A percentile compares a stretch with the other conserved stretches of the same genome.
These are phyloP conservation scores for Mentha longifolia DNA, from an alignment of 257 asterid genomes.

Conservation along the genomic window DNA sequence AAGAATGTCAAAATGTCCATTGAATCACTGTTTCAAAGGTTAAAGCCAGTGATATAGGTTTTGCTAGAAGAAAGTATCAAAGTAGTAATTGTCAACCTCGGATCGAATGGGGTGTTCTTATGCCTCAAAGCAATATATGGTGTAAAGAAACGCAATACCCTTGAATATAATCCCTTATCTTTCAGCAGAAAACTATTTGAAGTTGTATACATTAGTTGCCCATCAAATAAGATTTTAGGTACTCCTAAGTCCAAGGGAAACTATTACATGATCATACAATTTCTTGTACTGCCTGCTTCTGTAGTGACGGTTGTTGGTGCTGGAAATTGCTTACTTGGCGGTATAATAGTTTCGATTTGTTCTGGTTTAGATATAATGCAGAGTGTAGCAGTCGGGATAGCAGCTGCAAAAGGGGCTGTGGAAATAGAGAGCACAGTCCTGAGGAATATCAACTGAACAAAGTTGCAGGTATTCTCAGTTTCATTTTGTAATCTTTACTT, in stretches of 20 bases:
- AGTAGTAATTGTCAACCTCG: slow-evolving; percentile 81
- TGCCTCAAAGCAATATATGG: slow-evolving; percentile 58
- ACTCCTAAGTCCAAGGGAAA: slow-evolving; percentile 37
- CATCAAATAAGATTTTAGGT: slow-evolving; percentile 39
- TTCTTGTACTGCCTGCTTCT: slow-evolving; percentile 77
- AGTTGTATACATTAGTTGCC: slow-evolving; percentile 53
- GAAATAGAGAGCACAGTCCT: too few relatives aligned
- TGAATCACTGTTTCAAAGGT: slow-evolving; percentile 59
- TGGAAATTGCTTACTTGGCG: slow-evolving; percentile 97
- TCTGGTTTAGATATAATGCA: slow-evolving; percentile 88
- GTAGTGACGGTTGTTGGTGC: slow-evolving; percentile 83
- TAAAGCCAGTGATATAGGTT: slow-evolving; percentile 75
- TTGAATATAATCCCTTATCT: slow-evolving; percentile 34
- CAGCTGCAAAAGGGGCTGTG: slow-evolving; percentile 87
- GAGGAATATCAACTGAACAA: slow-evolving; percentile 46
- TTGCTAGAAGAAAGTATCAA: slow-evolving; percentile 80
- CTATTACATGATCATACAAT: slow-evolving; percentile 56
- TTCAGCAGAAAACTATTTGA: slow-evolving; percentile 52
- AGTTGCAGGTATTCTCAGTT: slow-evolving; percentile 58
- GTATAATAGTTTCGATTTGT: slow-evolving; percentile 63
- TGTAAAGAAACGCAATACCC: too few relatives aligned
- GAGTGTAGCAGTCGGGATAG: slow-evolving; percentile 86
- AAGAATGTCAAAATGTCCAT: slow-evolving; percentile 33
- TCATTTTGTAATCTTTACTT: background rate
- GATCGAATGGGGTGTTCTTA: slow-evolving; percentile 73